Percentiles rank a stretch among this genome's conserved stretches.
These are phyloP conservation scores for Cadophora sp. DNA, from an alignment of 2,329 filamentous ascomycete species.

Conservation along the genomic window DNA sequence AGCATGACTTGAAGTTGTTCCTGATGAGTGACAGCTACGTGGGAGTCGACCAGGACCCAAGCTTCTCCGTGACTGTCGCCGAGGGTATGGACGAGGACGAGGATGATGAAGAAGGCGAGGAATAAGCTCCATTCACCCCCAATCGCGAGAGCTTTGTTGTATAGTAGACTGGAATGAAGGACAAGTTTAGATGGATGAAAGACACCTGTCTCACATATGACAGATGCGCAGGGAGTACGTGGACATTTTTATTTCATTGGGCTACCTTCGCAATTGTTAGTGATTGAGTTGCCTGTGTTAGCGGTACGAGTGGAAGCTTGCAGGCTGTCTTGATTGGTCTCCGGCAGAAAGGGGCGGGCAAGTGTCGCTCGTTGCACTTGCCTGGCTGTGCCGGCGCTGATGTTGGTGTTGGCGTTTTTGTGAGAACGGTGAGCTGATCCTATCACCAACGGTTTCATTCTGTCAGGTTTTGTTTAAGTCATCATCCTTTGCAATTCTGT, in stretches of 20 bases:
- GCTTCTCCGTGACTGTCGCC: conserved; percentile 82
- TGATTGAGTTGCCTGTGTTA: conserved; percentile 38
- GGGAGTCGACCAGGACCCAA: conserved; percentile 94
- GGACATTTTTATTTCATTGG: conserved; percentile 32
- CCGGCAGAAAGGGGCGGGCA: conserved; percentile 25
- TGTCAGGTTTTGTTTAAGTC: conserved; percentile 22
- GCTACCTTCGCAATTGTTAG: conserved; percentile 34
- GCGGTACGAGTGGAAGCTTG: conserved; percentile 35
- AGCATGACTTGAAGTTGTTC: conserved; percentile 88
- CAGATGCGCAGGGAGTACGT: conserved; percentile 18
- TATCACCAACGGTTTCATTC: conserved; percentile 30
- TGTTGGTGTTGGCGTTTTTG: conserved; percentile 33
- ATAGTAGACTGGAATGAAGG: conserved; percentile 43
- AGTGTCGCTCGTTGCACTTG: conserved; percentile 14
- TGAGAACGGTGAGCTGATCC: conserved; percentile 34
- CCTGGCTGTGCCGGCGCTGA: conserved; percentile 26
- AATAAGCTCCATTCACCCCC: conserved; percentile 34
- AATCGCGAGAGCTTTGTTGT: conserved; percentile 38
- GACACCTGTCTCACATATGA: conserved; percentile 26
- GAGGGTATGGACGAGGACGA: conserved; percentile 97
- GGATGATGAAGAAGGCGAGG: conserved; percentile 74
- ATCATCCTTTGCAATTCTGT: conserved; percentile 8
- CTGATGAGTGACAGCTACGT: conserved; percentile 98
- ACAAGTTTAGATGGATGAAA: conserved; percentile 39
- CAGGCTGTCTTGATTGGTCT: conserved; percentile 36